Base-by-base conservation (phyloP, 2,329 filamentous ascomycete species). In the Ophiobolus disseminans region DNA sequence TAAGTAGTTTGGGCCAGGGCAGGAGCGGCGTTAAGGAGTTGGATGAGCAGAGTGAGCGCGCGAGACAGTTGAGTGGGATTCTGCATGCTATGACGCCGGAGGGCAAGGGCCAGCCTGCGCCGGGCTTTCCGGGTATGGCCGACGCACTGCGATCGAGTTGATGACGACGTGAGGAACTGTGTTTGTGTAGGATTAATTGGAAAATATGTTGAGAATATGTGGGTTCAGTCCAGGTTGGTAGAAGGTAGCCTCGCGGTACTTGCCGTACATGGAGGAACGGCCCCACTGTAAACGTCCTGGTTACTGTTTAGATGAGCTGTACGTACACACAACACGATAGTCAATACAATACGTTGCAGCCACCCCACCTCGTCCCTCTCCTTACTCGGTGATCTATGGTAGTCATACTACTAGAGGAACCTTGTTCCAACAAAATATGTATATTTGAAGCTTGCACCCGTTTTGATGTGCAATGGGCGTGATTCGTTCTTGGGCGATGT, bases 31-130 rank as follows among this genome's bases (percentile, higher is more conserved):
- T 59, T 7, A 43, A 44, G 42, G 53, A 59, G 46, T 17, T 68
- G 39, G 65, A 60, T 40, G 57, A 60, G 53, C 37, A 53, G 50
- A 66, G 62, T 35, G 48, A 16, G 1, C 39, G 53, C 43, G 65
- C 59, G 13, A 47, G 47, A 32, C 44, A 48, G 28, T 37, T 65
- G 4, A 48, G 41, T 21, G 23, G 47, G 6, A 57, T 63, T 26
- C 30, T 63, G 23, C 28, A 50, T 10, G 5, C 19, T 3, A 45
- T 45, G 42, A 38, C 41, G 46, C 16, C 38, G 41, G 43, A 48
- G 5, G 45, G 40, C 1, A 43, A 38, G 16, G 53, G 25, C 2
- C 28, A 21, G 22, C 40, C 48, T 1, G 28, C 31, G 3, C 20
- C 10, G 17, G 43, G 43, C 5, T 40, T 23, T 13, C 46, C 49